These are phyloP conservation scores for Crithidia fasciculata DNA, from an alignment of 208 protist species.

Conservation along the genomic window DNA sequence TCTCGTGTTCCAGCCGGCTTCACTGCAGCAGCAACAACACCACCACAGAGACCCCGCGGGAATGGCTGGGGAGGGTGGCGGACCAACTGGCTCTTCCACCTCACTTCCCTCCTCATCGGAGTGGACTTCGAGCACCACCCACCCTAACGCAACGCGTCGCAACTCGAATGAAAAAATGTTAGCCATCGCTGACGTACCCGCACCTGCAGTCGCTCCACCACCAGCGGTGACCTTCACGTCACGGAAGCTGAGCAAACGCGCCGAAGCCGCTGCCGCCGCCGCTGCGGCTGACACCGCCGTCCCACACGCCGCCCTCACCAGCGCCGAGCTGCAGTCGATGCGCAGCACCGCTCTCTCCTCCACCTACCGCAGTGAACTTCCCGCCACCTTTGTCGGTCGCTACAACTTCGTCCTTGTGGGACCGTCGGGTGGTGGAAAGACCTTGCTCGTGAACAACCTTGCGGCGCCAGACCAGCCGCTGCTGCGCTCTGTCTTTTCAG, in stretches of 20 bases:
- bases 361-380: conserved; percentile 26
- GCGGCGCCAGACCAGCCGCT: conserved; percentile 50
- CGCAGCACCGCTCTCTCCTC: not conserved
- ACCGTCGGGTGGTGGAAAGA: conserved; percentile 61
- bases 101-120: conserved; percentile 1
- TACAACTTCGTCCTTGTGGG: conserved; percentile 85
- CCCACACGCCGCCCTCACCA: conserved; percentile 1
- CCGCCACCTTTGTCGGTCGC: conserved; percentile 42
- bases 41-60: not conserved
- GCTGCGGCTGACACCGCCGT: not conserved
- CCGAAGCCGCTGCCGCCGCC: not conserved
- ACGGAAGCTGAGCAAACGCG: conserved; percentile 20
- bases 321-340: conserved; percentile 24
- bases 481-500: conserved; percentile 34
- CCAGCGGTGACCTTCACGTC: not conserved
- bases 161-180: not conserved
- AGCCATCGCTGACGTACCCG: not conserved
- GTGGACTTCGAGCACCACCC: not conserved
- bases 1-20: not conserved
- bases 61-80: not conserved
- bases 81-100: not conserved
- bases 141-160: not conserved
- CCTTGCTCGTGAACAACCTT: conserved; percentile 57
- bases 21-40: conserved; percentile 6
- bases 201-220: too few relatives aligned